phyloP scores from a whole-genome alignment of 192 early-diverging fungal species.

The Backusella parvicylindrica region DNA sequence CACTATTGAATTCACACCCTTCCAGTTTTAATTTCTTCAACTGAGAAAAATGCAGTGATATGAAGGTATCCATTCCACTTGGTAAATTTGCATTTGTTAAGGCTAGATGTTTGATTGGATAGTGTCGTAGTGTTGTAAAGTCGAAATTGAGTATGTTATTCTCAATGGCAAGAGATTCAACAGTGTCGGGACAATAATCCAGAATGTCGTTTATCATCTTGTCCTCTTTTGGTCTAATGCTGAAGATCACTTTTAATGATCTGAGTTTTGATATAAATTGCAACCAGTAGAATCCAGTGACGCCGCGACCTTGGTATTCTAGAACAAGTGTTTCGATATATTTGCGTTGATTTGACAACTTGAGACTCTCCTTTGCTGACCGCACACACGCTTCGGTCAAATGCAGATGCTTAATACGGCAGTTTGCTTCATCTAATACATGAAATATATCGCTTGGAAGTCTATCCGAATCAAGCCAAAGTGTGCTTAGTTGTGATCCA shows the following conservation, averaged over 20 bases:
- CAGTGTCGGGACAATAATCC: not conserved
- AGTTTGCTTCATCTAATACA: not conserved
- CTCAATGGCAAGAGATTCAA: not conserved
- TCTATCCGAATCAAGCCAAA: not conserved
- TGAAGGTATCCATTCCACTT: not conserved
- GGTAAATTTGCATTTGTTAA: not conserved
- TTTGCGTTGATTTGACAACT: not conserved
- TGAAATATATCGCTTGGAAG: not conserved
- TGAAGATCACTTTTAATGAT: not conserved
- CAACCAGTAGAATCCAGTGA: not conserved
- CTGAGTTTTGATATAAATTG: not conserved
- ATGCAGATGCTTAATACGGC: not conserved
- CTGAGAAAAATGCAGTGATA: not conserved
- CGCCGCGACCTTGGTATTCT: not conserved
- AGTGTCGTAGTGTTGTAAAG: not conserved
- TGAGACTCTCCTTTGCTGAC: not conserved
- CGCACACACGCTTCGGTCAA: not conserved
- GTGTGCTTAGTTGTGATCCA: not conserved
- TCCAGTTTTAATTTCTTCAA: not conserved
- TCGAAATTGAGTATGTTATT: not conserved
- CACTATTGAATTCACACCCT: not conserved
- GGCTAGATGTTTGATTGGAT: not conserved
- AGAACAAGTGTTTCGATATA: not conserved
- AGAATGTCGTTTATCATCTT: not conserved
- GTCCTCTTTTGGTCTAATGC: not conserved